Evolutionary conservation across 2,329 filamentous ascomycete species (phyloP).

Genomic region (Curvularia hawaiiensis): DNA sequence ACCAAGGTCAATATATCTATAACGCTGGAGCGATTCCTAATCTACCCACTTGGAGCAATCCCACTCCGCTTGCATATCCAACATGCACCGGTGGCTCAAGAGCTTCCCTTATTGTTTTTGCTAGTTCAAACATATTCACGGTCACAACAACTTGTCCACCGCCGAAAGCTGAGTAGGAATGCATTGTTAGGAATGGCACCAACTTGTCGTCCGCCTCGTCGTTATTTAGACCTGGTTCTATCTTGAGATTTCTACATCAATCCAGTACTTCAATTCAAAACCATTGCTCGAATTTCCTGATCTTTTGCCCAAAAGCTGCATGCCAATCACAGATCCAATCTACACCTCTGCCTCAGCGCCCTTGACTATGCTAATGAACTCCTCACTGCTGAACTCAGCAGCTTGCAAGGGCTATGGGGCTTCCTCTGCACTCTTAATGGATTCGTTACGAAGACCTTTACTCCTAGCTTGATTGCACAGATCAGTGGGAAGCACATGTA

Average conservation of each 20-base stretch:
- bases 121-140: neutral
- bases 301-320: neutral
- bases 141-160: neutral
- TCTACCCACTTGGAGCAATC: slow-evolving; percentile 1
- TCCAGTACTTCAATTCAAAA: neutral
- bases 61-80: slow-evolving; percentile 2
- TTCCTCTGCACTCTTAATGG: too few species aligned
- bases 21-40: neutral
- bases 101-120: neutral
- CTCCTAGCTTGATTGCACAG: neutral
- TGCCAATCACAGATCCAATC: neutral
- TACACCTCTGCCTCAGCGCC: neutral
- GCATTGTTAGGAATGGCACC: neutral
- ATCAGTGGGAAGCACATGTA: neutral
- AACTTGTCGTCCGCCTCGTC: neutral
- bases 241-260: neutral
- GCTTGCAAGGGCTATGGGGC: slow-evolving; percentile 2
- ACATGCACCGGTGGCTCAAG: neutral
- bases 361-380: neutral
- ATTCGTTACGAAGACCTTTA: too few species aligned
- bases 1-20: neutral
- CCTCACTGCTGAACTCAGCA: neutral
- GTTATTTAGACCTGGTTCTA: neutral
- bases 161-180: neutral
- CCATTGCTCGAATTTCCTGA: neutral